These are phyloP conservation scores for Suillus subaureus DNA, from an alignment of 768 basidiomycete species.

Conservation along the genomic window DNA sequence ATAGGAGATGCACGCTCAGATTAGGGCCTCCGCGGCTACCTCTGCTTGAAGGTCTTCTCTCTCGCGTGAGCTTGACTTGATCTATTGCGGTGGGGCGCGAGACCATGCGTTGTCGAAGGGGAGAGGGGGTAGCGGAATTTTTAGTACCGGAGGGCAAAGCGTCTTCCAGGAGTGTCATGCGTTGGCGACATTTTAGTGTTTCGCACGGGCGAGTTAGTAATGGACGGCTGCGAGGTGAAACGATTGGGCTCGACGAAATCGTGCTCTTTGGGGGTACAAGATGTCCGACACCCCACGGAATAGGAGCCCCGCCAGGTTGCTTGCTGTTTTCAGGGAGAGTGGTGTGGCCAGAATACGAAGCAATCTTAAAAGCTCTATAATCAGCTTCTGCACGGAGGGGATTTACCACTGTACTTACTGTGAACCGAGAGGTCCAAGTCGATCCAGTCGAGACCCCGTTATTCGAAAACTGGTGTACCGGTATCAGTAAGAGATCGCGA, in stretches of 20 bases:
- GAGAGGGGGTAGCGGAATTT: not conserved
- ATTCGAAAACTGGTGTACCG: slow-evolving; percentile 31
- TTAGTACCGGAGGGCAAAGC: not conserved
- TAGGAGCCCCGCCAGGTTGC: slow-evolving; percentile 38
- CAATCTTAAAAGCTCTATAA: slow-evolving; percentile 27
- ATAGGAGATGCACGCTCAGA: slow-evolving; percentile 2
- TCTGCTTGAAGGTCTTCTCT: not conserved
- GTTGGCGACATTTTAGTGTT: too few relatives aligned
- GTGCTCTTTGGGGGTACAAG: slow-evolving; percentile 5
- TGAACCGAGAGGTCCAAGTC: slow-evolving; percentile 43
- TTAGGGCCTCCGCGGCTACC: slow-evolving; percentile 1
- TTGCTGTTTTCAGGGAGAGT: slow-evolving; percentile 28
- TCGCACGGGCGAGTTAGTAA: not conserved
- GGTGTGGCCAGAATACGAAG: slow-evolving; percentile 31
- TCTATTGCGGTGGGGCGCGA: not conserved
- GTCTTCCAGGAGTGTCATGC: not conserved
- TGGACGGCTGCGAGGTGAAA: not conserved
- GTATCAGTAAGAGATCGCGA: not conserved
- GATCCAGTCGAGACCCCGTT: slow-evolving; percentile 22
- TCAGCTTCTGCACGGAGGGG: not conserved
- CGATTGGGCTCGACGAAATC: not conserved
- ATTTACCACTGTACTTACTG: slow-evolving; percentile 24
- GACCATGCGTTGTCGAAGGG: not conserved
- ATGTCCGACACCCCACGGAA: slow-evolving; percentile 41
- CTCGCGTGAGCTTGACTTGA: not conserved